A percentile compares a stretch with the other conserved stretches of the same genome.
Evolutionary conservation across 1,284 basidiomycete species (phyloP).

Genomic region (Pseudomicrostroma phylloplanum): DNA sequence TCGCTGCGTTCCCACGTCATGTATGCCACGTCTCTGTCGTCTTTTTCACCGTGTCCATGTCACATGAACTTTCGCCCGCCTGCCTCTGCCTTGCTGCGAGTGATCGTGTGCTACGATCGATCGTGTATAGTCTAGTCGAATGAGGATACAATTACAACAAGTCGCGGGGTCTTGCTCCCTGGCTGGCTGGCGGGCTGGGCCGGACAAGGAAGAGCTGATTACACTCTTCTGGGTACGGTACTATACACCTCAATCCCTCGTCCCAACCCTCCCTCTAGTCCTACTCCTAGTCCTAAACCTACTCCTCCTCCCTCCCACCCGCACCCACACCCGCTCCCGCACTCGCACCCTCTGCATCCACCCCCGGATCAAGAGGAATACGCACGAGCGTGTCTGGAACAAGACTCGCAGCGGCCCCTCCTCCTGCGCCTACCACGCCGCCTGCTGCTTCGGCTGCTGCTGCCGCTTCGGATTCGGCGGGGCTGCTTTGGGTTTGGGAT

Average conservation of each 20-base stretch:
- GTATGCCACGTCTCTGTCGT: no score
- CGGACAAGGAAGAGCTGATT: background rate
- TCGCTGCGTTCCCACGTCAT: no score
- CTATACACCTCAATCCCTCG: background rate
- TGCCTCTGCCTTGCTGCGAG: no score
- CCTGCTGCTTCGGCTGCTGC: background rate
- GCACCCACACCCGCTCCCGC: background rate
- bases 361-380: background rate
- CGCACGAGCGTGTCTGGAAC: conserved; percentile 4
- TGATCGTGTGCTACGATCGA: no score
- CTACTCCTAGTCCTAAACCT: no score
- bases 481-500: no score
- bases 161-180: background rate
- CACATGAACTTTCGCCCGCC: no score
- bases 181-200: background rate
- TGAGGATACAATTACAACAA: no score
- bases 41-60: no score
- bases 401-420: background rate
- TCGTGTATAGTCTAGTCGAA: no score
- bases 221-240: background rate
- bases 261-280: background rate
- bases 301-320: background rate
- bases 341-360: background rate
- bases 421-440: background rate
- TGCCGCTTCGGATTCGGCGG: background rate